Conservation (phyloP, 768 basidiomycete genomes). For the Mycena chlorophos region DNA sequence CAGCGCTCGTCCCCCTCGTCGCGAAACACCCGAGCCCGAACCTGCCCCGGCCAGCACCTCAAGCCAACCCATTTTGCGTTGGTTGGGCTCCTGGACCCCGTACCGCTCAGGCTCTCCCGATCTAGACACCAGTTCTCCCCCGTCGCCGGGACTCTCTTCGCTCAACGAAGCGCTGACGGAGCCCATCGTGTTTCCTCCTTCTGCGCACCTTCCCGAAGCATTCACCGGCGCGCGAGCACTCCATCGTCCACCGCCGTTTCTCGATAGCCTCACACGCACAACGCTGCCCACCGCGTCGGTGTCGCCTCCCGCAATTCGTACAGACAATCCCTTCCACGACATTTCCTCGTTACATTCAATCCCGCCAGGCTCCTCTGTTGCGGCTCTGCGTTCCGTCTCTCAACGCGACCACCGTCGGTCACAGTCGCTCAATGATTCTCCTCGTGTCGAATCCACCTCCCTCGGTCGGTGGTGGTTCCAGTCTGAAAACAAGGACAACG, state of each 20-base stretch:
- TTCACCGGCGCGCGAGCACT: constrained; percentile 35
- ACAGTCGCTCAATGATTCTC: constrained; percentile 23
- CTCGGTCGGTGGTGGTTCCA: constrained; percentile 55
- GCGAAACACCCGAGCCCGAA: constrained; percentile 1
- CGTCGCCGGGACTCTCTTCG: constrained; percentile 40
- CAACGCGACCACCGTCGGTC: constrained; percentile 31
- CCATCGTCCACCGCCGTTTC: constrained; percentile 49
- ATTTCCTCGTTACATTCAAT: constrained; percentile 41
- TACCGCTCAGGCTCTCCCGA: constrained; percentile 24
- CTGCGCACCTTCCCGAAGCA: constrained; percentile 41
- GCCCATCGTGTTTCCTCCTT: constrained; percentile 44
- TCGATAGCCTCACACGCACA: constrained; percentile 56
- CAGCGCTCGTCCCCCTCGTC: constrained; percentile 6
- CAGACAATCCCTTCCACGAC: constrained; percentile 26
- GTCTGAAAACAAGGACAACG: constrained; percentile 45
- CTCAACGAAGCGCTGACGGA: constrained; percentile 50
- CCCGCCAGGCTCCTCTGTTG: constrained; percentile 52
- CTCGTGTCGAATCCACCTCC: constrained; percentile 22
- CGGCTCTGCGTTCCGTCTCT: constrained; percentile 53
- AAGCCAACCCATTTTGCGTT: constrained; percentile 42
- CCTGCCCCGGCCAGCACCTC: constrained; percentile 17
- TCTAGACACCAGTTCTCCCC: constrained; percentile 33
- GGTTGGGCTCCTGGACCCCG: constrained; percentile 40
- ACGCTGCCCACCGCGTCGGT: constrained; percentile 66
- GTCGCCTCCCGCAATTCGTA: constrained; percentile 36